Base-by-base conservation (phyloP, 176 grass and related monocot species). In the Oryza coarctata region DNA sequence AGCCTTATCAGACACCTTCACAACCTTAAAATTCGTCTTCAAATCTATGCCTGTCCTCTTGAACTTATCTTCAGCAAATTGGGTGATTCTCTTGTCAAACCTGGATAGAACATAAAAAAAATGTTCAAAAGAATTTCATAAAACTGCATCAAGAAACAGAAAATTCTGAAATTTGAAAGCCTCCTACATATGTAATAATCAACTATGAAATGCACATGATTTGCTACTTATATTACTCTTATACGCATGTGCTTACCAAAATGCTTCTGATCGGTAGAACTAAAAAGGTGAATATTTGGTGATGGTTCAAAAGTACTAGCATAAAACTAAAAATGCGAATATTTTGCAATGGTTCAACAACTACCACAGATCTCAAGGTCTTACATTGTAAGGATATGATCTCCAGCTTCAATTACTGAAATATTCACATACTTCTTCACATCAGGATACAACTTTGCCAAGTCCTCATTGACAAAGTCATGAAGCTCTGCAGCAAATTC, bases 401-500 rank as follows among this genome's bases (percentile, higher is more conserved):
- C 92, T 78, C 84, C 95, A 82, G 93, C 88, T 90, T 93, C 88
- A 88, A 98, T 84, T 61, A 98, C 88, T 80, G 92, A 91, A 87
- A 98, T 95, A 43, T 87, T 98, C 76, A 93, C 92, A 22, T 95
- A 84, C 61, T 94, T 84, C 40, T 80, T 75, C 20, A 94, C 61
- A 41, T 90, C 86, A 86, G 92, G 95, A 80, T 98, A 98, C 55
- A 98, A 77, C 23, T 98, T 94, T 39, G 86, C 71, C 70, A 98
- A 78, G 84, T 95, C 95, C 62, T 93, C 95, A 38, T 90, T 83
- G 71, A 98, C 88, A 84, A 98, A 98, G 79, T 98, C 92, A 76
- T 98, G 92, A 79, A 98, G 88, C 88, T 98, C 92, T 77, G 95
- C 95, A 73, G 95, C 92, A 93, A 98, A 98, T 89, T 98, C 95